Conservation (phyloP, 768 basidiomycete genomes). For the Favolaschia claudopus region DNA sequence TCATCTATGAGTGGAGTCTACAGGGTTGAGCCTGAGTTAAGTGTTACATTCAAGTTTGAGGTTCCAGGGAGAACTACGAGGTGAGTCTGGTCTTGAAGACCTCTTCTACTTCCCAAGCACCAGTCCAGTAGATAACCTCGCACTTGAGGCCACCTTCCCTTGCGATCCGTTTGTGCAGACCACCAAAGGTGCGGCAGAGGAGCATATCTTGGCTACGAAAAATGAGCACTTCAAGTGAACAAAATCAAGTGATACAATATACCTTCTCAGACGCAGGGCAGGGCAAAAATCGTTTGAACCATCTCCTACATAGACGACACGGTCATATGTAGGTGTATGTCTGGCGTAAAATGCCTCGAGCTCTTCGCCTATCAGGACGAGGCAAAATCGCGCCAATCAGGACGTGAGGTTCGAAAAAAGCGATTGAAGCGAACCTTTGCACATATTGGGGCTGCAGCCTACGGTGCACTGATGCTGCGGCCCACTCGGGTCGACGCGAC, state of each 20-base stretch:
- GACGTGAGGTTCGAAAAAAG: neutral
- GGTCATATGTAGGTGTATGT: slow-evolving; percentile 69
- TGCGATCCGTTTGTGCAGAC: slow-evolving; percentile 79
- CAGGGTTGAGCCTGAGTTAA: too few relatives aligned
- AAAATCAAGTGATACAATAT: slow-evolving; percentile 25
- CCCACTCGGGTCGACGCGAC: slow-evolving; percentile 77
- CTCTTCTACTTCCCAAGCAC: slow-evolving; percentile 97
- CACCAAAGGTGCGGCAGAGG: slow-evolving; percentile 80
- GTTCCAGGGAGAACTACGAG: neutral
- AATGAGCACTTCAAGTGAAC: neutral
- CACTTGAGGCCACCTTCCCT: slow-evolving; percentile 83
- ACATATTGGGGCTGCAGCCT: slow-evolving; percentile 97
- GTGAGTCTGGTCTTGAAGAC: slow-evolving; percentile 57
- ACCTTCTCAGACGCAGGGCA: slow-evolving; percentile 80
- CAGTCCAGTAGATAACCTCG: slow-evolving; percentile 84
- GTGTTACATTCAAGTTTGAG: too few relatives aligned
- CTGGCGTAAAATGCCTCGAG: slow-evolving; percentile 80
- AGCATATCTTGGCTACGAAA: slow-evolving; percentile 79
- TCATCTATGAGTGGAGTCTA: slow-evolving; percentile 6
- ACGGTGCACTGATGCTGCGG: slow-evolving; percentile 85
- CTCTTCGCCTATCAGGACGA: slow-evolving; percentile 83
- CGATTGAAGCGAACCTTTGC: slow-evolving; percentile 73
- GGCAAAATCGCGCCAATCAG: neutral
- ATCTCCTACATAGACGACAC: slow-evolving; percentile 91
- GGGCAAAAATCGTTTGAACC: slow-evolving; percentile 97